phyloP scores from a whole-genome alignment of 2,329 filamentous ascomycete species.

The Aspergillus tanneri region DNA sequence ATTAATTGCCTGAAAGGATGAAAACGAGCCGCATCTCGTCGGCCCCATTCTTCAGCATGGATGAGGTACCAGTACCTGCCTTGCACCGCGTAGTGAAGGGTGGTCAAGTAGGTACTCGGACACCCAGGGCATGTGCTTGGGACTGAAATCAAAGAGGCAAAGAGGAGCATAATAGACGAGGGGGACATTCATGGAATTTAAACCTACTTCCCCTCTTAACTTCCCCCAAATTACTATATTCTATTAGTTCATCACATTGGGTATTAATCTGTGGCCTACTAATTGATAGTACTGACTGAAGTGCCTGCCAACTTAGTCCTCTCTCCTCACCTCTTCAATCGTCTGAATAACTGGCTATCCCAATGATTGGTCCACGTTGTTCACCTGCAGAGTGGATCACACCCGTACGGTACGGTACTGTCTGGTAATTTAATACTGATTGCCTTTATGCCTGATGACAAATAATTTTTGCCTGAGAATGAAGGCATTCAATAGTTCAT shows the following conservation, averaged over 20 bases:
- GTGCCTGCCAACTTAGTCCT: constrained; percentile 1
- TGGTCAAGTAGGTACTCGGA: too few relatives aligned
- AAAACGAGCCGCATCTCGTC: too few relatives aligned
- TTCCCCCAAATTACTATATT: too few relatives aligned
- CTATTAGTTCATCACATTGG: too few relatives aligned
- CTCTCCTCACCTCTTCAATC: constrained; percentile 9
- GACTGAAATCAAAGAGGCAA: background rate
- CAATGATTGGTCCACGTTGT: constrained; percentile 27
- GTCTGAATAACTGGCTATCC: background rate
- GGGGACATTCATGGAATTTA: constrained; percentile 6
- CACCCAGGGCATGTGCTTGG: too few relatives aligned
- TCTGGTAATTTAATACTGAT: constrained; percentile 5
- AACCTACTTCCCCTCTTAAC: constrained; percentile 1
- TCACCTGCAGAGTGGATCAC: constrained; percentile 12
- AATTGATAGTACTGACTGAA: too few relatives aligned
- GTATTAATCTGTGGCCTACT: too few relatives aligned
- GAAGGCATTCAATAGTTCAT: background rate
- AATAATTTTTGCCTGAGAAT: constrained; percentile 12
- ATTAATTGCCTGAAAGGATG: too few relatives aligned
- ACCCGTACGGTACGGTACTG: background rate
- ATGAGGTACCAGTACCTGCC: too few relatives aligned
- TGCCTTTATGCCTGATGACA: constrained; percentile 15
- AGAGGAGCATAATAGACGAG: background rate
- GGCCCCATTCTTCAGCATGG: too few relatives aligned
- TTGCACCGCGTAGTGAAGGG: too few relatives aligned